Conservation (phyloP, 2,329 filamentous ascomycete species). For the Clarireedia homoeocarpa region DNA sequence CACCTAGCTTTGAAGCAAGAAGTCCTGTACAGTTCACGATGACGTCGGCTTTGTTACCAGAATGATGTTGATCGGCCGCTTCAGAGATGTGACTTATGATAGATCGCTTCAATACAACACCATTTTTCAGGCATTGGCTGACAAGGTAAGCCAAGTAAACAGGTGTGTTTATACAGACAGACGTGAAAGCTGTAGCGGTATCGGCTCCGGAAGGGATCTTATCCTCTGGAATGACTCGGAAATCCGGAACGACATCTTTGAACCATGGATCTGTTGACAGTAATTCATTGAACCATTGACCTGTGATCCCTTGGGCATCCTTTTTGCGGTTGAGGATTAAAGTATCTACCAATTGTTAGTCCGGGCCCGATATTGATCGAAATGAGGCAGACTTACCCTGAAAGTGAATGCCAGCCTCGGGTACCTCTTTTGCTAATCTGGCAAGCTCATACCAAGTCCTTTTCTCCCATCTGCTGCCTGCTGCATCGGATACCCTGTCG, state of each 20-base stretch:
- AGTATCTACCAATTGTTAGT: constrained; percentile 32
- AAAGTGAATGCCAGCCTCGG: constrained; percentile 75
- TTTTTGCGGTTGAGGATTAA: constrained; percentile 40
- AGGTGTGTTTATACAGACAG: constrained; percentile 84
- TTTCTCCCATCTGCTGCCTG: constrained; percentile 47
- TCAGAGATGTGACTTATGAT: constrained; percentile 64
- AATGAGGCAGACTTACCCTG: constrained; percentile 42
- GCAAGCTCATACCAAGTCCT: constrained; percentile 58
- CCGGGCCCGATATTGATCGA: background rate
- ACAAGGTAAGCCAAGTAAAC: constrained; percentile 83
- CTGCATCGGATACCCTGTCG: constrained; percentile 15
- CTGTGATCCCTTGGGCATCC: constrained; percentile 16
- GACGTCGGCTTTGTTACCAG: constrained; percentile 52
- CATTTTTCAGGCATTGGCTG: constrained; percentile 68
- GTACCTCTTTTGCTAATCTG: constrained; percentile 53
- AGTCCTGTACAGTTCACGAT: constrained; percentile 84
- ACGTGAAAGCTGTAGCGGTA: constrained; percentile 68
- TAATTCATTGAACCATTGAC: constrained; percentile 52
- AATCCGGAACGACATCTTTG: constrained; percentile 63
- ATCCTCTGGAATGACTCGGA: constrained; percentile 48
- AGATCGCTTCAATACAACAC: constrained; percentile 59
- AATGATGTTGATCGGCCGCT: constrained; percentile 52
- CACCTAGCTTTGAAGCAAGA: constrained; percentile 65
- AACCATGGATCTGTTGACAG: constrained; percentile 66
- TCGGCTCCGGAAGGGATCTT: constrained; percentile 59